A percentile compares a stretch with the other conserved stretches of the same genome.
phyloP scores from a whole-genome alignment of 202 grass and related monocot genomes.

The Elaeis oleifera region DNA sequence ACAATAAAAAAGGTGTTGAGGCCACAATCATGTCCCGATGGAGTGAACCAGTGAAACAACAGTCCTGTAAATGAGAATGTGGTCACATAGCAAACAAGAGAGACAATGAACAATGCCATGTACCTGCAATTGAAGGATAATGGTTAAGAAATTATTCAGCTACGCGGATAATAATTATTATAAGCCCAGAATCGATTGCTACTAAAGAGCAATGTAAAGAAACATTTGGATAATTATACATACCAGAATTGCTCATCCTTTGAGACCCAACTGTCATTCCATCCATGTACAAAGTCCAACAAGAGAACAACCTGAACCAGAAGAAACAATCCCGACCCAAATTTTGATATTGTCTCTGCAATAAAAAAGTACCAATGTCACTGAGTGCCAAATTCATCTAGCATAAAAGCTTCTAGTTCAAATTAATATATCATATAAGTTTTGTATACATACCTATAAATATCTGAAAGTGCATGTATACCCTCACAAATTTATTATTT shows the following conservation, averaged over 20 bases:
- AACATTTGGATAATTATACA: slow-evolving; percentile 7
- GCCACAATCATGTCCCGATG: slow-evolving; percentile 86
- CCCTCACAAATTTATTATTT: too few species aligned
- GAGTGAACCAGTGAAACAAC: slow-evolving; percentile 95
- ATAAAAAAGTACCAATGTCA: slow-evolving; percentile 20
- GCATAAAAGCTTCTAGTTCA: too few species aligned
- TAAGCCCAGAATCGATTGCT: too few species aligned
- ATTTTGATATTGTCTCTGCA: slow-evolving; percentile 93
- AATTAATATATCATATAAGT: too few species aligned
- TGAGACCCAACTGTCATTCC: slow-evolving; percentile 91
- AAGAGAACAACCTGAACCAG: slow-evolving; percentile 95
- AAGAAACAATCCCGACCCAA: slow-evolving; percentile 90
- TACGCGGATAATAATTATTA: too few species aligned
- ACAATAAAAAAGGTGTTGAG: slow-evolving; percentile 89
- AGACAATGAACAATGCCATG: slow-evolving; percentile 81
- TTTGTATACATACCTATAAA: too few species aligned
- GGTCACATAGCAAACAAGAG: slow-evolving; percentile 70
- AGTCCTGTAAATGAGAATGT: slow-evolving; percentile 72
- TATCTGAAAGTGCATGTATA: too few species aligned
- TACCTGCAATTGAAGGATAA: slow-evolving; percentile 47
- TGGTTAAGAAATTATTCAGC: neutral
- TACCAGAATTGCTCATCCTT: slow-evolving; percentile 97
- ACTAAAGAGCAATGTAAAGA: neutral
- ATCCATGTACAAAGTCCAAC: slow-evolving; percentile 92
- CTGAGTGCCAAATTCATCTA: too few species aligned